Conservation (phyloP, 1,139 yeast genomes). For the Geotrichum klebahnii region DNA sequence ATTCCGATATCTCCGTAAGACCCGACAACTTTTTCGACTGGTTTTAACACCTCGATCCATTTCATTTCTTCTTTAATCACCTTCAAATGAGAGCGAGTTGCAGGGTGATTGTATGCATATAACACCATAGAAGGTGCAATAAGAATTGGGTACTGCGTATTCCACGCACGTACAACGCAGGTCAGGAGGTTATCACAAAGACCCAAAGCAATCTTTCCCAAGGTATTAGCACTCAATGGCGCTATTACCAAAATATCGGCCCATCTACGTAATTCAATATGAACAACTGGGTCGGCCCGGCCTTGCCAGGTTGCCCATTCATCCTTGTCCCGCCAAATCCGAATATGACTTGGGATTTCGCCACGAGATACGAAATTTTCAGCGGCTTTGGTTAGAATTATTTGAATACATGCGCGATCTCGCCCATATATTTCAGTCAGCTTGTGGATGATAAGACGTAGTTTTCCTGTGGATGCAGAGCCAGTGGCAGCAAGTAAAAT, state of each 20-base stretch:
- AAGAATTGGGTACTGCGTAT: constrained; percentile 76
- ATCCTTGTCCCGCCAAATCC: constrained; percentile 83
- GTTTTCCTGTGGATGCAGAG: constrained; percentile 71
- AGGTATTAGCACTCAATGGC: constrained; percentile 83
- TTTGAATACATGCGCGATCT: constrained; percentile 70
- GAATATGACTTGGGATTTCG: constrained; percentile 58
- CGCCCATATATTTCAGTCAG: constrained; percentile 74
- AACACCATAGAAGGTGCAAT: constrained; percentile 94
- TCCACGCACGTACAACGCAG: constrained; percentile 91
- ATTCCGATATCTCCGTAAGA: constrained; percentile 91
- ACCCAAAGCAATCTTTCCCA: constrained; percentile 82
- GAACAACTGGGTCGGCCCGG: constrained; percentile 86
- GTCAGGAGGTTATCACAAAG: constrained; percentile 84
- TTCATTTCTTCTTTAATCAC: constrained; percentile 80
- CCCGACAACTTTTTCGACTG: constrained; percentile 87
- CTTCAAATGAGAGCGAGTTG: constrained; percentile 75
- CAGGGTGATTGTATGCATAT: constrained; percentile 79
- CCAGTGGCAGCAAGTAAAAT: constrained; percentile 88
- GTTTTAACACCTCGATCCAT: constrained; percentile 82
- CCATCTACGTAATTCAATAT: constrained; percentile 90
- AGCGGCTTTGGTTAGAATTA: constrained; percentile 75
- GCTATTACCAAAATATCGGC: constrained; percentile 86
- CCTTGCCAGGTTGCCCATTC: constrained; percentile 87
- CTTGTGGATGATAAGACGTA: constrained; percentile 68
- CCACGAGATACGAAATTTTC: constrained; percentile 66